Evolutionary conservation across 768 basidiomycete genomes (phyloP).

Genomic region (Xerocomus brunneocitrinus): DNA sequence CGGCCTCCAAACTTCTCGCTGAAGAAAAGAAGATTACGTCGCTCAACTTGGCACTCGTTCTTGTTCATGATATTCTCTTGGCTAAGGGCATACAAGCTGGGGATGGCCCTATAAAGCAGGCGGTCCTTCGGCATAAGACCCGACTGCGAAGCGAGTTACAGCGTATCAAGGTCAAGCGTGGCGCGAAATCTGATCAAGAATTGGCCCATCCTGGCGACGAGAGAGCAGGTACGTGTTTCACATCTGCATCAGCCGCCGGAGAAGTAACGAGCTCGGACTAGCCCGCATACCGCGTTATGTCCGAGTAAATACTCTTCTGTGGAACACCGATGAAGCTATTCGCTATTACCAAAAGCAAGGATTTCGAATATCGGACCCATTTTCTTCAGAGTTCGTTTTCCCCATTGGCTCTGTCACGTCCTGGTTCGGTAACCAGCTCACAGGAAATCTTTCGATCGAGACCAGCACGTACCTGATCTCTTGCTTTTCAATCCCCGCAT

Average conservation of each 20-base stretch:
- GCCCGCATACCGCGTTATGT: conserved; percentile 79
- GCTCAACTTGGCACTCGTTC: conserved; percentile 70
- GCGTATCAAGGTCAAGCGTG: conserved; percentile 73
- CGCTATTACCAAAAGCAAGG: conserved; percentile 52
- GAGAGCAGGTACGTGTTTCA: conserved; percentile 50
- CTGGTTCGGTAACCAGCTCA: conserved; percentile 2
- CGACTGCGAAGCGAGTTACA: conserved; percentile 83
- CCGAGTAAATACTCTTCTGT: conserved; percentile 71
- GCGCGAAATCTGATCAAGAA: conserved; percentile 59
- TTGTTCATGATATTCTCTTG: conserved; percentile 88
- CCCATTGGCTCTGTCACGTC: not conserved
- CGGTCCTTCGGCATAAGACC: conserved; percentile 83
- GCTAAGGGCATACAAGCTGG: conserved; percentile 84
- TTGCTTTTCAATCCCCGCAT: conserved; percentile 67
- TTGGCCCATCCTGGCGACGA: conserved; percentile 58
- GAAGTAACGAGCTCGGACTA: conserved; percentile 24
- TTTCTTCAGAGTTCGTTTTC: conserved; percentile 44
- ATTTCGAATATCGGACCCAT: conserved; percentile 48
- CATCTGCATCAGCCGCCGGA: not conserved
- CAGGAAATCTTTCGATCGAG: conserved; percentile 64
- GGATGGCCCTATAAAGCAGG: conserved; percentile 87
- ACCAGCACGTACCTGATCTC: conserved; percentile 79
- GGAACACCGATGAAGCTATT: conserved; percentile 64
- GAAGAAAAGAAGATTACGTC: conserved; percentile 77
- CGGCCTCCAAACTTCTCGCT: conserved; percentile 59